Percentiles rank a stretch among this genome's conserved stretches.
These are phyloP conservation scores for Herpotrichia juniperi DNA, from an alignment of 2,329 filamentous ascomycete genomes.

Conservation along the genomic window DNA sequence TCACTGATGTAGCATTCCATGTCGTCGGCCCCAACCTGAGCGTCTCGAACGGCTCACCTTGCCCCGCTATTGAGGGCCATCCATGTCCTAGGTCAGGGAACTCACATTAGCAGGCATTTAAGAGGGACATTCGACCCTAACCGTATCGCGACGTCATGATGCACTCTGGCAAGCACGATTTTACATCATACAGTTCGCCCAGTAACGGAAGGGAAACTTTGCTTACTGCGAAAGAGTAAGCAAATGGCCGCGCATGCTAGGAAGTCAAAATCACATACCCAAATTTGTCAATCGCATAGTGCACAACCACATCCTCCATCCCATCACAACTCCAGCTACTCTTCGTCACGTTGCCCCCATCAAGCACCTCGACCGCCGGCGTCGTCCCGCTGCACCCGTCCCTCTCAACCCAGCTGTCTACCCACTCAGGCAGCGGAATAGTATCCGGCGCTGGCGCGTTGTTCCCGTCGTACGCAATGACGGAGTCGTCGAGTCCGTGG, in stretches of 20 bases:
- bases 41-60: constrained; percentile 26
- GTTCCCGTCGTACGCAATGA: constrained; percentile 30
- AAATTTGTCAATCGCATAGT: constrained; percentile 20
- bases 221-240: no score
- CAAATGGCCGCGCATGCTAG: no score
- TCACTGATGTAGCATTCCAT: constrained; percentile 27
- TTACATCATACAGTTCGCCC: no score
- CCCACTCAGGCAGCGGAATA: constrained; percentile 20
- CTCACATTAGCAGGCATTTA: no score
- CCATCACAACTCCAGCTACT: constrained; percentile 22
- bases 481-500: constrained; percentile 25
- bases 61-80: constrained; percentile 22
- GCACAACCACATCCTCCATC: constrained; percentile 18
- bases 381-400: constrained; percentile 12
- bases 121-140: no score
- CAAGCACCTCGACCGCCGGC: constrained; percentile 3
- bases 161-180: no score
- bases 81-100: constrained; percentile 30
- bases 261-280: no score
- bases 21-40: constrained; percentile 22
- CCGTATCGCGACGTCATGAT: no score
- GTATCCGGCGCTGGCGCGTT: constrained; percentile 19
- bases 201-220: no score
- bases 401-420: constrained; percentile 15
- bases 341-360: constrained; percentile 17